Percentiles rank a stretch among this genome's conserved stretches.
phyloP scores from a whole-genome alignment of 1,284 basidiomycete genomes.

The Naganishia sp. region DNA sequence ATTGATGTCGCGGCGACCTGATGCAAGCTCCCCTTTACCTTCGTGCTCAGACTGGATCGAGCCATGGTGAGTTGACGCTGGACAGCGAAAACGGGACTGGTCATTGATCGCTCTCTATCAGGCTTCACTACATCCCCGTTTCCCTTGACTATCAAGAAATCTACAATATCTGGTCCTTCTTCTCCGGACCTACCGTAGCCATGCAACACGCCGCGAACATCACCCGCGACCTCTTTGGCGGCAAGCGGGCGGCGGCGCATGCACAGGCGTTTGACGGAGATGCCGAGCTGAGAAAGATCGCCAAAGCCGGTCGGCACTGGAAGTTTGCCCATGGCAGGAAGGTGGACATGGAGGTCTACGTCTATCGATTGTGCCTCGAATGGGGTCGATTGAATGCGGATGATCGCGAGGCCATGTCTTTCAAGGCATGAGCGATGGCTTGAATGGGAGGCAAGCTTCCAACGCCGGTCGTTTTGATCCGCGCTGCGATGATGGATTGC shows the following conservation, averaged over 20 bases:
- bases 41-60: constrained; percentile 53
- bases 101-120: constrained; percentile 45
- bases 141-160: constrained; percentile 82
- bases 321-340: constrained; percentile 75
- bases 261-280: constrained; percentile 65
- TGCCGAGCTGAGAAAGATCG: constrained; percentile 72
- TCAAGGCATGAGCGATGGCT: constrained; percentile 36
- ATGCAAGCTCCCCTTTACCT: constrained; percentile 13
- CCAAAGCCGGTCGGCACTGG: constrained; percentile 84
- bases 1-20: not conserved
- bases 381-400: constrained; percentile 82
- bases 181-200: constrained; percentile 72
- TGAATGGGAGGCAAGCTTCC: not conserved
- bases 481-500: not conserved
- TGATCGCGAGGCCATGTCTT: constrained; percentile 70
- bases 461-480: not conserved
- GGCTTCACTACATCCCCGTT: constrained; percentile 90
- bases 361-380: constrained; percentile 68
- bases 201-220: constrained; percentile 61
- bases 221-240: constrained; percentile 44
- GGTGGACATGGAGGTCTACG: constrained; percentile 74
- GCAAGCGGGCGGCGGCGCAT: constrained; percentile 47
- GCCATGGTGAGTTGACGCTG: constrained; percentile 52
- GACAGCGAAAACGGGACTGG: not conserved
- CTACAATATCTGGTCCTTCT: constrained; percentile 87